Percentiles rank a stretch among this genome's conserved stretches.
Conservation (phyloP, 2,329 filamentous ascomycete genomes). For the Fusarium heterosporum region DNA sequence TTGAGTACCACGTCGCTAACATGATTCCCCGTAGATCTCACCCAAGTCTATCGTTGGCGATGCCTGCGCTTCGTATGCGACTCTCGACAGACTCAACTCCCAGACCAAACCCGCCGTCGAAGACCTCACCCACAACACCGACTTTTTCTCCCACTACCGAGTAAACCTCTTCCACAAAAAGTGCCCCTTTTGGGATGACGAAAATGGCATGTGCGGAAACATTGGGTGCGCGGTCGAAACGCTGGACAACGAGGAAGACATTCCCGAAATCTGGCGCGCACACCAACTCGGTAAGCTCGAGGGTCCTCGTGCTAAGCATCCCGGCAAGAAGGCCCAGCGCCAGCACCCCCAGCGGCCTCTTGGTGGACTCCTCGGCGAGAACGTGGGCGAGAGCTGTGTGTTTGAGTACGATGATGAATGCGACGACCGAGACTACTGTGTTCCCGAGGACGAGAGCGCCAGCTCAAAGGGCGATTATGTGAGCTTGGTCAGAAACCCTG, state of each 20-base stretch:
- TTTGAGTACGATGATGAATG: slow-evolving; percentile 98
- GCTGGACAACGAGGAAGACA: slow-evolving; percentile 93
- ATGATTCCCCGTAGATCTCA: slow-evolving; percentile 73
- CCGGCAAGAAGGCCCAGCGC: slow-evolving; percentile 77
- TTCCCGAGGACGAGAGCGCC: slow-evolving; percentile 92
- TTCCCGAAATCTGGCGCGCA: slow-evolving; percentile 90
- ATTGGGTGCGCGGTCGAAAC: slow-evolving; percentile 96
- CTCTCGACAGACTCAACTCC: slow-evolving; percentile 85
- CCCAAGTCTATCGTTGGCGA: slow-evolving; percentile 91
- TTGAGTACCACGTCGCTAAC: slow-evolving; percentile 54
- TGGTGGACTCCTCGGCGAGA: slow-evolving; percentile 83
- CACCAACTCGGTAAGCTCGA: slow-evolving; percentile 92
- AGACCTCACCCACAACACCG: slow-evolving; percentile 85
- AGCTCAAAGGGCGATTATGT: slow-evolving; percentile 95
- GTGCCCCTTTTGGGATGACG: slow-evolving; percentile 97
- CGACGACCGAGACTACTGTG: slow-evolving; percentile 95
- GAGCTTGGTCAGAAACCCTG: slow-evolving; percentile 90
- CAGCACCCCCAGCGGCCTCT: slow-evolving; percentile 79
- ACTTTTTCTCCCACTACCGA: slow-evolving; percentile 98
- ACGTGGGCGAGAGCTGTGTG: slow-evolving; percentile 94
- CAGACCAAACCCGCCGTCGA: slow-evolving; percentile 81
- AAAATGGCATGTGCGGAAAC: slow-evolving; percentile 94
- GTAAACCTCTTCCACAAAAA: slow-evolving; percentile 93
- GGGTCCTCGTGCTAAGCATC: slow-evolving; percentile 91
- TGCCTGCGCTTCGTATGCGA: slow-evolving; percentile 92